Percentiles rank a stretch among this genome's conserved stretches.
Conservation (phyloP, 192 early-diverging fungal species). For the Coemansia sp. region DNA sequence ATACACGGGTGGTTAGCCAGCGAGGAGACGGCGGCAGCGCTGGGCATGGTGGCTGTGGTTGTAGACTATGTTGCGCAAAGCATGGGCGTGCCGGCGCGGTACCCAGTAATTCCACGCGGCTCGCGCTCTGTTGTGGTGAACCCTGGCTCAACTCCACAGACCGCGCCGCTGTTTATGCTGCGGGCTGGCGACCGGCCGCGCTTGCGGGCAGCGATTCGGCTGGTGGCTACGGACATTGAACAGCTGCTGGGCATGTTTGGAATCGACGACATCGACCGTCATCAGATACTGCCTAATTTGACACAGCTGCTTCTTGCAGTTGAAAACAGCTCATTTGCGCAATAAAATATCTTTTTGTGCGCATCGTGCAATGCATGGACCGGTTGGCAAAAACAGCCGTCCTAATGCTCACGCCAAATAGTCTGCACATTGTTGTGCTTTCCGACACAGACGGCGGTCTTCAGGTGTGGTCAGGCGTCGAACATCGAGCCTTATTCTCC, state of each 20-base stretch:
- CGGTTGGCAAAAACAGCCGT: slow-evolving; percentile 69
- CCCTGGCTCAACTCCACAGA: slow-evolving; percentile 9
- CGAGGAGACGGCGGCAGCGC: slow-evolving; percentile 28
- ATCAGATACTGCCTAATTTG: slow-evolving; percentile 11
- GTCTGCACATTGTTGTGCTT: slow-evolving; percentile 65
- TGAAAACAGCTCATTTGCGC: background rate
- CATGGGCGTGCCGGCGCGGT: slow-evolving; percentile 22
- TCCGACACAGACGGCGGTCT: slow-evolving; percentile 61
- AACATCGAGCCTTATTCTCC: slow-evolving; percentile 58
- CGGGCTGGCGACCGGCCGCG: slow-evolving; percentile 8
- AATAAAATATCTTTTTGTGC: background rate
- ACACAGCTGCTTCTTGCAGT: slow-evolving; percentile 11
- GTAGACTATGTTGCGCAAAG: slow-evolving; percentile 17
- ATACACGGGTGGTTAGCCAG: background rate
- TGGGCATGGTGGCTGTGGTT: slow-evolving; percentile 21
- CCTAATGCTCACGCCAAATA: slow-evolving; percentile 63
- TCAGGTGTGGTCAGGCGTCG: slow-evolving; percentile 69
- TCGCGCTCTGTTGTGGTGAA: slow-evolving; percentile 20
- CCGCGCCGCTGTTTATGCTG: slow-evolving; percentile 26
- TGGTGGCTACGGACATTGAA: slow-evolving; percentile 22
- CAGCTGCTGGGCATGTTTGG: slow-evolving; percentile 29
- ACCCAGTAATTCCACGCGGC: slow-evolving; percentile 23
- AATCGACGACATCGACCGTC: slow-evolving; percentile 11
- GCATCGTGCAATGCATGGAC: slow-evolving; percentile 59
- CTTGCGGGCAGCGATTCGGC: background rate